phyloP scores from a whole-genome alignment of 306 rosid genomes.

The Fragaria iinumae region DNA sequence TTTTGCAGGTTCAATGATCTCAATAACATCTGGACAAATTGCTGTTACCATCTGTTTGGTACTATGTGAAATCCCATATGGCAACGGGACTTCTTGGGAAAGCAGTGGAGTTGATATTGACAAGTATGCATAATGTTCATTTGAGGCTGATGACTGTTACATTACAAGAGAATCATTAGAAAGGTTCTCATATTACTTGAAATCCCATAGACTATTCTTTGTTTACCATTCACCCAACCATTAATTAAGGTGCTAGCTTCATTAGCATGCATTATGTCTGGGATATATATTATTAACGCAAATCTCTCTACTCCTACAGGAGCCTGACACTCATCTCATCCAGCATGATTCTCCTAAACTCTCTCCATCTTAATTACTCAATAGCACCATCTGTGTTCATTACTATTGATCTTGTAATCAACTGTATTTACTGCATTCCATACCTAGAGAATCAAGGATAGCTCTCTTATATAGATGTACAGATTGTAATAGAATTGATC shows the following conservation, averaged over 20 bases:
- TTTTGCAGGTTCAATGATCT: constrained; percentile 58
- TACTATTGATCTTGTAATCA: too few species aligned
- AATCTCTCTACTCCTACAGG: too few species aligned
- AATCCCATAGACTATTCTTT: neutral
- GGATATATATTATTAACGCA: too few species aligned
- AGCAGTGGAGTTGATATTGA: constrained; percentile 72
- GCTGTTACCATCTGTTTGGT: constrained; percentile 60
- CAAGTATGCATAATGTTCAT: constrained; percentile 50
- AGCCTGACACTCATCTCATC: too few species aligned
- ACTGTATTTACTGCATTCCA: too few species aligned
- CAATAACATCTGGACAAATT: constrained; percentile 48
- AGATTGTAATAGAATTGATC: too few species aligned
- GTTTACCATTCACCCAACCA: neutral
- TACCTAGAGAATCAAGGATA: too few species aligned
- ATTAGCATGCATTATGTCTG: neutral
- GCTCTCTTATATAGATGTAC: too few species aligned
- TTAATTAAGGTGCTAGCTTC: neutral
- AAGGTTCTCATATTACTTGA: constrained; percentile 6
- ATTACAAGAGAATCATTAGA: constrained; percentile 22
- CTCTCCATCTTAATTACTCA: too few species aligned
- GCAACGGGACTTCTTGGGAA: constrained; percentile 47
- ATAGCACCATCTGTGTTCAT: too few species aligned
- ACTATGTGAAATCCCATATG: constrained; percentile 39
- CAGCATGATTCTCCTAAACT: too few species aligned
- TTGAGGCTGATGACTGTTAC: constrained; percentile 57